phyloP scores from a whole-genome alignment of 768 basidiomycete genomes.

The Holtermannia corniformis region DNA sequence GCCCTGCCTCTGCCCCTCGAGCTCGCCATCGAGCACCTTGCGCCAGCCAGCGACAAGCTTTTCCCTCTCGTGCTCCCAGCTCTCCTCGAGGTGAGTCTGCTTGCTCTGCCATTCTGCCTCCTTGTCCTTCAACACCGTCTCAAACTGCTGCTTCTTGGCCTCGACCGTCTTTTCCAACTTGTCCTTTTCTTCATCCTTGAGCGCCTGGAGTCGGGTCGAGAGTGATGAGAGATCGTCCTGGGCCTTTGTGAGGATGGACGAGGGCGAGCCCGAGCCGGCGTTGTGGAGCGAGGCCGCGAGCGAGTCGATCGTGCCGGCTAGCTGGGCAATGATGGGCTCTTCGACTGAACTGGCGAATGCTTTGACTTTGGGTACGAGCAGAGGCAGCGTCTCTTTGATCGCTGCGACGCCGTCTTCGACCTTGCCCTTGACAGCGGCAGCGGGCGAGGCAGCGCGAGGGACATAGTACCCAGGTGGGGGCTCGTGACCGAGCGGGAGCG shows the following conservation, averaged over 20 bases:
- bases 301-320: conserved; percentile 85
- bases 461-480: conserved; percentile 79
- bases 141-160: conserved; percentile 73
- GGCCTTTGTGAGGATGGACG: conserved; percentile 61
- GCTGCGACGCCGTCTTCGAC: conserved; percentile 23
- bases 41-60: conserved; percentile 68
- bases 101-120: conserved; percentile 75
- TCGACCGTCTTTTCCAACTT: conserved; percentile 61
- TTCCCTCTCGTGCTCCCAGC: conserved; percentile 67
- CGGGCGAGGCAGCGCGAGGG: conserved; percentile 19
- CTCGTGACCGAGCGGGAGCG: conserved; percentile 84
- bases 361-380: conserved; percentile 69
- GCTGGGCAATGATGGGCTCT: conserved; percentile 87
- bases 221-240: conserved; percentile 71
- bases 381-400: conserved; percentile 51
- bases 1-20: conserved; percentile 77
- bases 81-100: conserved; percentile 73
- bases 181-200: conserved; percentile 66
- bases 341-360: conserved; percentile 53
- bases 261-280: conserved; percentile 48
- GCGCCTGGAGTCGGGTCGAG: conserved; percentile 62
- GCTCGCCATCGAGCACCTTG: conserved; percentile 73
- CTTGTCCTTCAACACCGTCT: conserved; percentile 53
- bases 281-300: conserved; percentile 73
- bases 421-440: conserved; percentile 7